Evolutionary conservation across 1,139 yeast genomes (phyloP), one percentile per base, ranked within the genome.

Genomic region (Geotrichum macrosporum): DNA sequence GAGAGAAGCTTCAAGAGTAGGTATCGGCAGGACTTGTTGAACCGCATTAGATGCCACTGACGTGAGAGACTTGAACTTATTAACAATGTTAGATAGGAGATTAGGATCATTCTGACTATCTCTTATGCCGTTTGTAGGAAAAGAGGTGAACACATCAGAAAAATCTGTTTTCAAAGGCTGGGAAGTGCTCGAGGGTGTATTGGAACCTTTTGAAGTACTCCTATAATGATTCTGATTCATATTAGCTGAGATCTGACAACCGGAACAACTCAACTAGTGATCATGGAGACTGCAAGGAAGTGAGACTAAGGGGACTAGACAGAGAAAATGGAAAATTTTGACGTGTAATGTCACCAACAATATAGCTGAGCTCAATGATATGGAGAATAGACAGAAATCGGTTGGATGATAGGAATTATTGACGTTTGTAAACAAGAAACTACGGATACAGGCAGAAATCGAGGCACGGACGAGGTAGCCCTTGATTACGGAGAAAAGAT

Each of bases 31-130:
- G 1, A 58, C 65, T 36, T 55, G 55, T 10, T 56, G 54, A 46
- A 61, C 57, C 16, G 57, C 63, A 16, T 54, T 51, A 12, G 60
- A 54, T 3, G 65, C 65, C 13, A 62, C 64, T 12, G 54, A 49
- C 10, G 56, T 57, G 20, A 56, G 41, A n/a, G 60, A 55, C 34
- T 54, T 53, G 50, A 62, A 53, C 39, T 54, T 55, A 27, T 52
- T 53, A 47, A 59, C 59, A 41, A 60, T 53, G 34, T 50, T 54
- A 3, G 61, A 53, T 26, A 60, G 40, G 4, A 55, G 40, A 21
- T 55, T 53, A 15, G 57, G 50, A 36, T 58, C 61, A 8, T 41
- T 41, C 2, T 49, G 50, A n/a, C 55, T 36, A 32, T 61, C 64
- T 6, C 52, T 50, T 39, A 57, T 56, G 3, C 57, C 53, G 27